These are phyloP conservation scores for Coemansia sp. DNA, from an alignment of 192 early-diverging fungal genomes.

Conservation along the genomic window DNA sequence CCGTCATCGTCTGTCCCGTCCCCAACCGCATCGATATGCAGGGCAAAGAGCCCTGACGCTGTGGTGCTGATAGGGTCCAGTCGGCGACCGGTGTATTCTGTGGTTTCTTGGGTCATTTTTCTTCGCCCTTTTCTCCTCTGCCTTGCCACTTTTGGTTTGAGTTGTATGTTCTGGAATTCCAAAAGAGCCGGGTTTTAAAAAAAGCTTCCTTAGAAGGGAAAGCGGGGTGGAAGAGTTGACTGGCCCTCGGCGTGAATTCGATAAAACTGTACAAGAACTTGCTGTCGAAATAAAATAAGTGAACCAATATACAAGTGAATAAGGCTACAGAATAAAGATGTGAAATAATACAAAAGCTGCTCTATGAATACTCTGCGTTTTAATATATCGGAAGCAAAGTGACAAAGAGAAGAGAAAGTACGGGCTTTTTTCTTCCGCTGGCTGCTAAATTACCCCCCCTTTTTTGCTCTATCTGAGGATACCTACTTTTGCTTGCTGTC, in stretches of 20 bases:
- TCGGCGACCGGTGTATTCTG: not conserved
- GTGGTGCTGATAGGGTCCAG: not conserved
- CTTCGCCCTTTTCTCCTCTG: too few species aligned
- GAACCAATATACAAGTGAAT: not conserved
- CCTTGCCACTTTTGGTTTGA: too few species aligned
- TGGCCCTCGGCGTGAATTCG: too few species aligned
- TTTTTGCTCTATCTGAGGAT: too few species aligned
- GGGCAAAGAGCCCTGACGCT: not conserved
- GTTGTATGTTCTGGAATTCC: not conserved
- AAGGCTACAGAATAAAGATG: not conserved
- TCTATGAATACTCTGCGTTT: too few species aligned
- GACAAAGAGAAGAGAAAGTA: not conserved
- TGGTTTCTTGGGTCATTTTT: conserved; percentile 3
- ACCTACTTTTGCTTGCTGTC: too few species aligned
- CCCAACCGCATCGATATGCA: not conserved
- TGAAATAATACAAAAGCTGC: too few species aligned
- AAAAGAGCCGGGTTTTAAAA: too few species aligned
- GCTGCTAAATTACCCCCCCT: too few species aligned
- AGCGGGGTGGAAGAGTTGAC: too few species aligned
- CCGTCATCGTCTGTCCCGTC: not conserved
- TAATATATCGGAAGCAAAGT: not conserved
- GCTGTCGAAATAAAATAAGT: not conserved
- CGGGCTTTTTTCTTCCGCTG: too few species aligned
- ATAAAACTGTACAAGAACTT: not conserved
- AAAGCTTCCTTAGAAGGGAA: too few species aligned